Percentiles rank a stretch among this genome's conserved stretches.
phyloP scores from a whole-genome alignment of 164 flowering plant genomes.

The Cinnamomum chago region DNA sequence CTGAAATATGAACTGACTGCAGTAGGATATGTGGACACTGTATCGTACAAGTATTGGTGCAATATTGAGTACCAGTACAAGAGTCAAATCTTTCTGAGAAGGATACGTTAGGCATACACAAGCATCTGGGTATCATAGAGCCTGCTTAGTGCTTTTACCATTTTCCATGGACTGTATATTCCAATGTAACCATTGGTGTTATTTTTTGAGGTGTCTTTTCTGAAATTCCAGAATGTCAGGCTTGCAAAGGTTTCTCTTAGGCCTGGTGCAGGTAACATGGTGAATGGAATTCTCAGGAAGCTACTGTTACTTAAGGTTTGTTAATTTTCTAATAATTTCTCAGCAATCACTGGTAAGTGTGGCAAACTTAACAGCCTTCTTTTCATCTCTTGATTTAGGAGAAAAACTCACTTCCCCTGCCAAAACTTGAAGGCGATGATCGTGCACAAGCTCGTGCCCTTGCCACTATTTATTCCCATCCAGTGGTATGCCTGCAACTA shows the following conservation, averaged over 20 bases:
- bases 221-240: slow-evolving; percentile 64
- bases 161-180: background rate
- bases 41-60: background rate
- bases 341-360: background rate
- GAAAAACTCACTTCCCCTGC: slow-evolving; percentile 66
- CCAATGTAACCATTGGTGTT: background rate
- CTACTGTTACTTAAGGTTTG: slow-evolving; percentile 67
- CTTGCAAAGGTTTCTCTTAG: slow-evolving; percentile 86
- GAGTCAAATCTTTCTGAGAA: background rate
- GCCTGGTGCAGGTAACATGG: slow-evolving; percentile 95
- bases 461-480: slow-evolving; percentile 88
- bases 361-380: slow-evolving; percentile 1
- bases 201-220: background rate
- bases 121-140: background rate
- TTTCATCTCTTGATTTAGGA: slow-evolving; percentile 36
- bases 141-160: background rate
- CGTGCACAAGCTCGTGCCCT: slow-evolving; percentile 88
- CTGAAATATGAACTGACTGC: no score
- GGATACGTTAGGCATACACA: background rate
- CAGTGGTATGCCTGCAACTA: slow-evolving; percentile 59
- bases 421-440: slow-evolving; percentile 78
- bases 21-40: background rate
- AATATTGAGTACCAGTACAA: no score
- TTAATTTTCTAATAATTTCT: background rate
- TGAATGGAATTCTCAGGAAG: slow-evolving; percentile 84